These are phyloP conservation scores for Adiantum capillusveneris DNA, from an alignment of 75 land plant genomes.

Conservation along the genomic window DNA sequence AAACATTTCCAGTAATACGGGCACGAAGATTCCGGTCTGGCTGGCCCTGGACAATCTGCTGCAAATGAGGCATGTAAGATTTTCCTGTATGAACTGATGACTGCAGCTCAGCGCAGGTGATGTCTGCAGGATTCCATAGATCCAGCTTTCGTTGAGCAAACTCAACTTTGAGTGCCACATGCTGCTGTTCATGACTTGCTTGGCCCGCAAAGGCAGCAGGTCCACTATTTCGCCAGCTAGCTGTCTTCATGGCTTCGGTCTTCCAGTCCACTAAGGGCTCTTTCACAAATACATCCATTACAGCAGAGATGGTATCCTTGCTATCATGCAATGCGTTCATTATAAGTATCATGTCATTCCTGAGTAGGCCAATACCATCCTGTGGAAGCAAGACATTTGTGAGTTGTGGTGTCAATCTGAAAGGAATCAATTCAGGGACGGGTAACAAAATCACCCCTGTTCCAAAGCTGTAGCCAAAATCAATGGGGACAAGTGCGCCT, in stretches of 20 bases:
- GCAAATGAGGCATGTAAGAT: constrained; percentile 26
- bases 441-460: constrained; percentile 43
- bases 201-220: constrained; percentile 2
- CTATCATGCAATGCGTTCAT: constrained; percentile 33
- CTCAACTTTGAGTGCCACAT: constrained; percentile 45
- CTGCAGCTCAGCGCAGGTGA: constrained; percentile 34
- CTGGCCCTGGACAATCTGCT: constrained; percentile 33
- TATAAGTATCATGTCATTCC: constrained; percentile 38
- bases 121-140: constrained; percentile 46
- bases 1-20: constrained; percentile 21
- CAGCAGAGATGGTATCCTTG: constrained; percentile 35
- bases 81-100: constrained; percentile 40
- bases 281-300: constrained; percentile 45
- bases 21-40: constrained; percentile 23
- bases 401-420: constrained; percentile 39
- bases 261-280: constrained; percentile 57
- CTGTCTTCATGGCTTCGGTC: constrained; percentile 35
- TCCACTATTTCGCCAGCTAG: constrained; percentile 13
- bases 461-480: constrained; percentile 56
- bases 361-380: constrained; percentile 36
- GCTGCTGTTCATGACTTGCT: constrained; percentile 24
- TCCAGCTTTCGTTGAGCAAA: constrained; percentile 39
- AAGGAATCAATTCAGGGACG: constrained; percentile 49
- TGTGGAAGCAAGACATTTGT: constrained; percentile 36
- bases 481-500: constrained; percentile 42